Evolutionary conservation across 768 basidiomycete species (phyloP), one percentile per base, ranked within the genome.

Genomic region (Boletus vermiculosoides): DNA sequence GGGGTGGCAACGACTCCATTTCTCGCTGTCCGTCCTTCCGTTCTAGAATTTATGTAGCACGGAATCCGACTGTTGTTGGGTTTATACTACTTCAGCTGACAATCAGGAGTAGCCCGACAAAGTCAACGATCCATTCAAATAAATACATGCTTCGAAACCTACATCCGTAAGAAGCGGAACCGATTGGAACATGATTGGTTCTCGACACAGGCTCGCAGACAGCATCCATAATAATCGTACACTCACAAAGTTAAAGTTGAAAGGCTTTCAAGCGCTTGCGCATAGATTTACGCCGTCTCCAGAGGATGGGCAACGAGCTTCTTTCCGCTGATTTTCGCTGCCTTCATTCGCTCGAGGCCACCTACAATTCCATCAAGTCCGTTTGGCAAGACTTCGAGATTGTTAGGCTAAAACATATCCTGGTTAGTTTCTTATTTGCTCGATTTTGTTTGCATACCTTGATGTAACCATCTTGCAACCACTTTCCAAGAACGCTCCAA

Each of bases 301-400:
- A 73, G 73, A 18, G 78, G 79, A 52, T 66, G 74, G 1, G 57
- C 75, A 10, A 82, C 71, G 20, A 82, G 61, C 62, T 82, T 82
- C 16, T 57, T 63, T 5, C 75, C 80, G n/a, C 77, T 79, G 31
- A 80, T 69, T 52, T 75, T 54, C 10, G 74, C 70, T 3, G 58
- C 57, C 63, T 65, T 67, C 62, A 81, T 42, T 57, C 64, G 65
- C 45, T 74, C 66, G 30, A 82, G 60, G 2, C 76, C 79, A 11
- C 51, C 69, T 0, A 55, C 40, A 10, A 81, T 70, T 10, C 73
- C 79, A 9, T 62, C 54, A 1, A 82, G 66, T 2, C 81, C 81
- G 30, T 66, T 61, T 0, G 74, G 71, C 12, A 82, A 63, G n/a
- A 79, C 65, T 60, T 81, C 75, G 5, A 73, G 57, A n/a, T 68